Evolutionary conservation across 2,329 filamentous ascomycete genomes (phyloP).

Genomic region (Penicillium psychrosexuale): DNA sequence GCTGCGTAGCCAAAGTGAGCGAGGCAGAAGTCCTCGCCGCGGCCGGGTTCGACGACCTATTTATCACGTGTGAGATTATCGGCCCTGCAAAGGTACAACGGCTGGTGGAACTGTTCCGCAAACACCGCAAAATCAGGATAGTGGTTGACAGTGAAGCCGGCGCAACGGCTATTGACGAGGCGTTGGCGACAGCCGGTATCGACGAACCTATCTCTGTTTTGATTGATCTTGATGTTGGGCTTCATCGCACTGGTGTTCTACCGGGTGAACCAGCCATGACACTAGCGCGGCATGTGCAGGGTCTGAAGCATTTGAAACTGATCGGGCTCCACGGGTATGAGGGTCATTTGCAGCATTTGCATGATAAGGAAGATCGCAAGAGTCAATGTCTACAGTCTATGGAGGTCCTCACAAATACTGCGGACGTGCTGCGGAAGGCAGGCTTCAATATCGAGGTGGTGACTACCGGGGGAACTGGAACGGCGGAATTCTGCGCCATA

Average conservation of each 20-base stretch:
- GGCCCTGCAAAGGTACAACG: conserved; percentile 47
- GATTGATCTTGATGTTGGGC: conserved; percentile 52
- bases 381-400: conserved; percentile 47
- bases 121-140: conserved; percentile 41
- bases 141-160: conserved; percentile 50
- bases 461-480: conserved; percentile 53
- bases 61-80: conserved; percentile 53
- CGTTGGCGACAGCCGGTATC: conserved; percentile 37
- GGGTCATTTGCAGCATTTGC: conserved; percentile 54
- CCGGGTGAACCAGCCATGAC: conserved; percentile 41
- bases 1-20: conserved; percentile 53
- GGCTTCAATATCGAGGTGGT: conserved; percentile 50
- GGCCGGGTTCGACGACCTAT: conserved; percentile 48
- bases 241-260: conserved; percentile 50
- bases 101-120: conserved; percentile 46
- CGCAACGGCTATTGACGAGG: conserved; percentile 47
- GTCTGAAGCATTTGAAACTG: conserved; percentile 41
- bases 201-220: conserved; percentile 42
- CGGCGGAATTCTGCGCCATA: conserved; percentile 52
- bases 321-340: conserved; percentile 55
- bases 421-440: conserved; percentile 40
- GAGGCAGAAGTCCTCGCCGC: conserved; percentile 46
- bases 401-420: conserved; percentile 45
- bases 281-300: conserved; percentile 42
- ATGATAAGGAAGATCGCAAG: conserved; percentile 44